Evolutionary conservation across 306 rosid species (phyloP).

Genomic region (Pachyrhizus erosus): DNA sequence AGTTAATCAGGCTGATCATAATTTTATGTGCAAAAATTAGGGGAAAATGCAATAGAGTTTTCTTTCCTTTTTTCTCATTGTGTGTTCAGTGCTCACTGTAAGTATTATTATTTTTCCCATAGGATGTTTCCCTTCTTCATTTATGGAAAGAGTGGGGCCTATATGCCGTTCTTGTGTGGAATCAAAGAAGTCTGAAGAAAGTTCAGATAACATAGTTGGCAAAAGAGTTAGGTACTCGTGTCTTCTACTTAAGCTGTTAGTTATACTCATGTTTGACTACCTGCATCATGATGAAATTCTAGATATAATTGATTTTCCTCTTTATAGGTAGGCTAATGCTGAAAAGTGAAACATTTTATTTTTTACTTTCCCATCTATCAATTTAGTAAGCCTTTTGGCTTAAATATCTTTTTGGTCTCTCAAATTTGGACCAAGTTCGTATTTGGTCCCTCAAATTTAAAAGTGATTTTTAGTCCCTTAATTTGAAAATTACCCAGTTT

Average conservation of each 20-base stretch:
- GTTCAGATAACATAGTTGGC: constrained; percentile 40
- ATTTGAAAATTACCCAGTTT: no score
- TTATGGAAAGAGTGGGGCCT: constrained; percentile 62
- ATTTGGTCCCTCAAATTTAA: not conserved
- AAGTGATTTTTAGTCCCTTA: no score
- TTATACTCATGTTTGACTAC: constrained; percentile 1
- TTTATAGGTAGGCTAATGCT: constrained; percentile 8
- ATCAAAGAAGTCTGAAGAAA: constrained; percentile 53
- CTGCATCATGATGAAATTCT: constrained; percentile 13
- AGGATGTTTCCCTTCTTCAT: constrained; percentile 77
- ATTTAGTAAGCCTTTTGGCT: not conserved
- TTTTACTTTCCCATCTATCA: not conserved
- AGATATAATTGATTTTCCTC: constrained; percentile 19
- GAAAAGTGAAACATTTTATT: not conserved
- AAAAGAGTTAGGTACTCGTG: constrained; percentile 63
- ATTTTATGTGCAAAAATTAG: not conserved
- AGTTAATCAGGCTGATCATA: constrained; percentile 13
- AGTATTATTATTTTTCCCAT: constrained; percentile 28
- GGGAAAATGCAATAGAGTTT: not conserved
- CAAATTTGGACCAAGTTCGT: no score
- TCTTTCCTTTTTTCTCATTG: constrained; percentile 18
- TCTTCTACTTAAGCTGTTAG: constrained; percentile 21
- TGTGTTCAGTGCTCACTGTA: constrained; percentile 34
- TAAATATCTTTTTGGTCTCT: no score
- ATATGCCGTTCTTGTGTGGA: constrained; percentile 79